Evolutionary conservation across 148 eudicot species (phyloP), one percentile per base, ranked within the genome.

Genomic region (Drosera capensis): DNA sequence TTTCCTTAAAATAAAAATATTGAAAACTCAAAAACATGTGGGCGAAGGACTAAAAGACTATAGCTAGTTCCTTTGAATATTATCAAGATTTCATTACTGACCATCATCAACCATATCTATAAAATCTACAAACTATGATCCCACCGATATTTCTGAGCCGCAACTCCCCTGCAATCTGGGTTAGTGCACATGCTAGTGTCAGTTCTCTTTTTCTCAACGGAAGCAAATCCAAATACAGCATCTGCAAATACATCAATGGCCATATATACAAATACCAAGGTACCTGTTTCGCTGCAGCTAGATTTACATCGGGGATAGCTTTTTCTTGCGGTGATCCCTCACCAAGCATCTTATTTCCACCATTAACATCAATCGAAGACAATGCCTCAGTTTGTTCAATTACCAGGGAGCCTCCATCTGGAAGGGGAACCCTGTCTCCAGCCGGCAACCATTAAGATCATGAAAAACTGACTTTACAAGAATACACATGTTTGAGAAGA

Each of bases 361-460:
- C 92, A 67, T 88, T 88, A 49, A 88, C 97, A 55, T 84, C 97
- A 50, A 88, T 64, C 20, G 97, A 84, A 31, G 84, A 94, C 52
- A 88, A 70, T 59, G 97, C 97, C 68, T 88, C 97, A 26, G 97
- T 88, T 67, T 88, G 94, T 68, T 88, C 94, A 58, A 88, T 88
- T 37, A 83, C 94, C 40, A 88, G 54, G 68, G 84, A 77, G 49
- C 94, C 97, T 57, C 97, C 94, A 61, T 80, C 80, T 45, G 66
- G 74, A 42, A 88, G 84, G 28, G 78, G 48, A 56, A 88, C 92
- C 75, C 97, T 80, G 59, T 34, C 48, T 1, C 22, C 30, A 34
- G 23, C 25, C 40, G 8, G 6, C 29, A 26, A 47, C 11, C 26
- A 26, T 14, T 30, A 31, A 11, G 8, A 36, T 14, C 7, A 17